Evolutionary conservation across 495 filamentous ascomycete species (phyloP).

Genomic region (Neurospora hispaniola): DNA sequence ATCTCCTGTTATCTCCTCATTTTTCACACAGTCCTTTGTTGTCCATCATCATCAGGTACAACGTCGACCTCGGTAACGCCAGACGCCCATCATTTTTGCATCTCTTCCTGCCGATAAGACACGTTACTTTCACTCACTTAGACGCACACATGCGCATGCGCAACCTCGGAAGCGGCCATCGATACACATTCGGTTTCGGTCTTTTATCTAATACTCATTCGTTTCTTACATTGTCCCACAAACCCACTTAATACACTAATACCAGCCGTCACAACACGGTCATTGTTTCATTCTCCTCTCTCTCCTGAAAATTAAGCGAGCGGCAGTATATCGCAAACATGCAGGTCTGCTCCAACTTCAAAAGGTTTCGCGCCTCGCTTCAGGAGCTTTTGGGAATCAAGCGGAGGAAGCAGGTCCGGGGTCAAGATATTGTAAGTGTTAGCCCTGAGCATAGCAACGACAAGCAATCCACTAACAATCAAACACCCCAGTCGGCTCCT

Average conservation of each 20-base stretch:
- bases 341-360: slow-evolving; percentile 15
- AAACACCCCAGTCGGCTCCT: slow-evolving; percentile 28
- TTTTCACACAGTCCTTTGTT: not conserved
- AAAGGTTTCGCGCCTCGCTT: slow-evolving; percentile 14
- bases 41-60: not conserved
- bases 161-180: not conserved
- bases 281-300: not conserved
- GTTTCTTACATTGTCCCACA: not conserved
- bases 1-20: slow-evolving; percentile 1
- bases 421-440: slow-evolving; percentile 15
- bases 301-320: not conserved
- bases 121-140: not conserved
- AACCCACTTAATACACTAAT: not conserved
- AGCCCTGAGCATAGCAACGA: not conserved
- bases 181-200: not conserved
- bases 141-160: not conserved
- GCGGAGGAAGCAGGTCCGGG: slow-evolving; percentile 11
- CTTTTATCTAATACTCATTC: not conserved
- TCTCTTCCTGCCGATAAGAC: not conserved
- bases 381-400: slow-evolving; percentile 13
- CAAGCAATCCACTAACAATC: slow-evolving; percentile 10
- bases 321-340: slow-evolving; percentile 1
- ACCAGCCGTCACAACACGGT: not conserved
- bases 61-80: not conserved
- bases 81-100: not conserved